Evolutionary conservation across 1,284 basidiomycete species (phyloP).

Genomic region (Chalciporus sp.): DNA sequence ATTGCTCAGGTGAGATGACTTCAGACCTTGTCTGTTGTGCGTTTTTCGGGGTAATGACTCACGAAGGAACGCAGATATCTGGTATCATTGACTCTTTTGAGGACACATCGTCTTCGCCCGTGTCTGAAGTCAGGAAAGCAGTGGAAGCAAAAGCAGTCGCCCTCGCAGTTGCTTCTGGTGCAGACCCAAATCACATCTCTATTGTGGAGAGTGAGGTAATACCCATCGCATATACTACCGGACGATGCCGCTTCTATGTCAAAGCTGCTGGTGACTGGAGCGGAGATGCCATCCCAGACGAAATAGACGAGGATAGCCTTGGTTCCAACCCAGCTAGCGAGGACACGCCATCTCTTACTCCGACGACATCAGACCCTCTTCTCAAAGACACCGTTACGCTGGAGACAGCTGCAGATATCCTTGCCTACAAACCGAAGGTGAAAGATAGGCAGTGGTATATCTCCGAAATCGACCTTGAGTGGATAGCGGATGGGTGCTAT

Average conservation of each 20-base stretch:
- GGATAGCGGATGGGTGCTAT: constrained; percentile 57
- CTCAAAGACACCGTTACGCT: neutral
- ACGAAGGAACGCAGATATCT: constrained; percentile 35
- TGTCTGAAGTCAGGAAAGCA: constrained; percentile 45
- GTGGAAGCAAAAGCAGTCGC: constrained; percentile 39
- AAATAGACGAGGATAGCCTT: constrained; percentile 17
- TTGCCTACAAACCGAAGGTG: constrained; percentile 38
- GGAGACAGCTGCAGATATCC: constrained; percentile 25
- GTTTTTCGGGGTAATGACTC: constrained; percentile 5
- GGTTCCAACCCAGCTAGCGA: constrained; percentile 10
- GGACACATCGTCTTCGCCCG: constrained; percentile 43
- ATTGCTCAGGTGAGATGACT: constrained; percentile 37
- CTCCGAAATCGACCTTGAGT: constrained; percentile 45
- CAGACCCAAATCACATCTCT: constrained; percentile 34
- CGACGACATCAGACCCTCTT: constrained; percentile 1
- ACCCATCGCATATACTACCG: constrained; percentile 37
- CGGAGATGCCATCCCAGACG: constrained; percentile 29
- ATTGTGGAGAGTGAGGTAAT: constrained; percentile 42
- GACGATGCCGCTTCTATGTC: constrained; percentile 48
- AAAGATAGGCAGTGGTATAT: constrained; percentile 41
- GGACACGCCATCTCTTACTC: neutral
- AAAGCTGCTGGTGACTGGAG: constrained; percentile 54
- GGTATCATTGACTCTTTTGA: constrained; percentile 43
- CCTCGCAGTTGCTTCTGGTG: constrained; percentile 48
- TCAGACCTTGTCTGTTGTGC: neutral